Conservation (phyloP, 2,329 filamentous ascomycete species). For the Drechslerella dactyloides region DNA sequence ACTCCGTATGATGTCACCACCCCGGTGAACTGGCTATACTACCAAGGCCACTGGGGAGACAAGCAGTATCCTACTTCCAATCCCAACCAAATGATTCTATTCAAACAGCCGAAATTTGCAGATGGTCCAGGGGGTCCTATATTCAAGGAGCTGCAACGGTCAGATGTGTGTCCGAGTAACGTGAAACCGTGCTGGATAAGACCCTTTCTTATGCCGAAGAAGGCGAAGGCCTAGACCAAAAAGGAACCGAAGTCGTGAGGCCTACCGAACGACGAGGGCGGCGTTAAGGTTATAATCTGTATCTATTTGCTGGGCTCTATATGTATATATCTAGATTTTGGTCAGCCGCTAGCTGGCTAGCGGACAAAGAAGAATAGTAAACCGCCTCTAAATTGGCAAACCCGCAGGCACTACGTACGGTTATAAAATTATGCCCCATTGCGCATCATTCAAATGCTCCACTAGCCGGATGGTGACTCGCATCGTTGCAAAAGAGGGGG, state of each 20-base stretch:
- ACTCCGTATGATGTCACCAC: slow-evolving; percentile 60
- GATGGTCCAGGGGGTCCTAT: slow-evolving; percentile 37
- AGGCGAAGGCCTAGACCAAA: slow-evolving; percentile 7
- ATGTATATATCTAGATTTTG: no score
- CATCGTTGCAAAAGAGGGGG: neutral
- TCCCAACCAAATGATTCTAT: slow-evolving; percentile 15
- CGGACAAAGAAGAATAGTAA: no score
- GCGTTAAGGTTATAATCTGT: no score
- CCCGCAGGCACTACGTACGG: no score
- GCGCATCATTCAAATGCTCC: no score
- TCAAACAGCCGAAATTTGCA: slow-evolving; percentile 33
- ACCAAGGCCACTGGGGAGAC: slow-evolving; percentile 69
- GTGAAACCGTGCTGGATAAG: slow-evolving; percentile 25
- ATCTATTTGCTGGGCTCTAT: no score
- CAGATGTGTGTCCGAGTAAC: slow-evolving; percentile 29
- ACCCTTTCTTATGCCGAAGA: slow-evolving; percentile 38
- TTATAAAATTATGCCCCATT: no score
- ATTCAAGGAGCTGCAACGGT: slow-evolving; percentile 29
- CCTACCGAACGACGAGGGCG: no score
- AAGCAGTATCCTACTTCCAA: slow-evolving; percentile 62
- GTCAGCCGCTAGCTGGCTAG: no score
- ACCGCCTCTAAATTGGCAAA: no score
- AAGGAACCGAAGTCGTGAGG: no score
- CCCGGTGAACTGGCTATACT: slow-evolving; percentile 66
- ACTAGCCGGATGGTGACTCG: no score